These are phyloP conservation scores for Chlamydomonas applanata DNA, from an alignment of 139 green algal species.

Conservation along the genomic window DNA sequence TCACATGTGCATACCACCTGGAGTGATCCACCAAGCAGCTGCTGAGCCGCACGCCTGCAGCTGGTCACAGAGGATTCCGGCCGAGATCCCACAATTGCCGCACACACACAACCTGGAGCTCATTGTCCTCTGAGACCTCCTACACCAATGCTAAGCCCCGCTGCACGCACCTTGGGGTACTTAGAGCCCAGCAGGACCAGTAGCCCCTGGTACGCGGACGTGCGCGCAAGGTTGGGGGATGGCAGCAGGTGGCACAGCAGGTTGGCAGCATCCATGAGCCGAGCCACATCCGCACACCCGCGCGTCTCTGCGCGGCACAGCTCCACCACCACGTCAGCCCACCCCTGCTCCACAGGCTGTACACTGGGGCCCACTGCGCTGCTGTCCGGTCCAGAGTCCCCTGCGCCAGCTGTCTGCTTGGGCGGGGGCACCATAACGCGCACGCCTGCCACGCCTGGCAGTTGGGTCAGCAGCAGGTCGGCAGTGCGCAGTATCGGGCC, in stretches of 20 bases:
- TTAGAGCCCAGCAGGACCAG: slow-evolving; percentile 61
- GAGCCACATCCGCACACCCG: slow-evolving; percentile 62
- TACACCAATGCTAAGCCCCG: no score
- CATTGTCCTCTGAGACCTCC: no score
- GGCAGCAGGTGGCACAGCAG: slow-evolving; percentile 29
- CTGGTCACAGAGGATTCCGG: no score
- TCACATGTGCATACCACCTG: no score
- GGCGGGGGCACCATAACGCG: not conserved
- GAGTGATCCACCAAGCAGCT: no score
- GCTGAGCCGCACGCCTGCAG: no score
- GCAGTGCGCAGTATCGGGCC: slow-evolving; percentile 52
- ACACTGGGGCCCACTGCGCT: not conserved
- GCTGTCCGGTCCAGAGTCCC: not conserved
- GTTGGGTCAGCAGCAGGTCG: slow-evolving; percentile 50
- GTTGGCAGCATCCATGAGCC: slow-evolving; percentile 52
- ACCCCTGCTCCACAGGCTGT: slow-evolving; percentile 2
- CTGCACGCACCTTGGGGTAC: slow-evolving; percentile 56
- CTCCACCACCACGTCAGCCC: slow-evolving; percentile 46
- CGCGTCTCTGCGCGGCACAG: slow-evolving; percentile 44
- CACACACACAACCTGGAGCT: no score
- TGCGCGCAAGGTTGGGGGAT: slow-evolving; percentile 18
- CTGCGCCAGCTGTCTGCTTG: not conserved
- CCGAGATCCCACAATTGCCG: no score
- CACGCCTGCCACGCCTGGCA: not conserved
- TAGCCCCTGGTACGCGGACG: slow-evolving; percentile 52